phyloP scores from a whole-genome alignment of 2,329 filamentous ascomycete species.

The Hymenoscyphus albidus region DNA sequence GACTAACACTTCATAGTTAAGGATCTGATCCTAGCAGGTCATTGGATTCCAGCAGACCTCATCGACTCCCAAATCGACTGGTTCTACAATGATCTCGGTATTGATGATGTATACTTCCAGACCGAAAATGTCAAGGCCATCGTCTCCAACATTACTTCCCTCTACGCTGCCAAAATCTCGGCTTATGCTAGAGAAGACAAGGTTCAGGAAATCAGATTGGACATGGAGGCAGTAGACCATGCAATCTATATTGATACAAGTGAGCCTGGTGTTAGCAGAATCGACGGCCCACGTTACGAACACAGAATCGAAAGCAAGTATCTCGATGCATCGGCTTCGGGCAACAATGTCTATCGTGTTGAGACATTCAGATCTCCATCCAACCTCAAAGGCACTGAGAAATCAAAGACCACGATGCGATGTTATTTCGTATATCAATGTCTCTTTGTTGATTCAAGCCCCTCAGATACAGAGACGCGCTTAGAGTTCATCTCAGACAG shows the following conservation, averaged over 20 bases:
- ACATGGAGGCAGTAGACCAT: constrained; percentile 92
- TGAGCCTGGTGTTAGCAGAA: constrained; percentile 73
- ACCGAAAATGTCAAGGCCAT: constrained; percentile 84
- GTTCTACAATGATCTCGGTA: constrained; percentile 98
- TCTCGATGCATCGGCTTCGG: constrained; percentile 66
- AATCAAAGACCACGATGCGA: constrained; percentile 76
- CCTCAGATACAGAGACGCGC: constrained; percentile 74
- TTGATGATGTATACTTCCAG: constrained; percentile 97
- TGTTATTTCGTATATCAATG: constrained; percentile 99
- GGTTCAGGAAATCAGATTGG: constrained; percentile 86
- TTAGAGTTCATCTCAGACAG: constrained; percentile 90
- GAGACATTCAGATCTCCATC: constrained; percentile 95
- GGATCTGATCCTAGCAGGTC: constrained; percentile 68
- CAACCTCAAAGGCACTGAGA: constrained; percentile 61
- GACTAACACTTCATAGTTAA: constrained; percentile 39
- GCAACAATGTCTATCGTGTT: constrained; percentile 74
- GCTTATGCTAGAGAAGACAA: constrained; percentile 92
- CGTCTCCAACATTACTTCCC: constrained; percentile 88
- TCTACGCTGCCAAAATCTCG: constrained; percentile 95
- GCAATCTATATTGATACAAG: constrained; percentile 99
- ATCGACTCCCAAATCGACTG: constrained; percentile 83
- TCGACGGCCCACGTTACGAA: constrained; percentile 85
- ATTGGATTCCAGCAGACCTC: constrained; percentile 81
- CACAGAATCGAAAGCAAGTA: constrained; percentile 93
- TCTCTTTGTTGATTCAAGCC: constrained; percentile 75